phyloP scores from a whole-genome alignment of 495 filamentous ascomycete species.

The Talaromyces borbonicus region DNA sequence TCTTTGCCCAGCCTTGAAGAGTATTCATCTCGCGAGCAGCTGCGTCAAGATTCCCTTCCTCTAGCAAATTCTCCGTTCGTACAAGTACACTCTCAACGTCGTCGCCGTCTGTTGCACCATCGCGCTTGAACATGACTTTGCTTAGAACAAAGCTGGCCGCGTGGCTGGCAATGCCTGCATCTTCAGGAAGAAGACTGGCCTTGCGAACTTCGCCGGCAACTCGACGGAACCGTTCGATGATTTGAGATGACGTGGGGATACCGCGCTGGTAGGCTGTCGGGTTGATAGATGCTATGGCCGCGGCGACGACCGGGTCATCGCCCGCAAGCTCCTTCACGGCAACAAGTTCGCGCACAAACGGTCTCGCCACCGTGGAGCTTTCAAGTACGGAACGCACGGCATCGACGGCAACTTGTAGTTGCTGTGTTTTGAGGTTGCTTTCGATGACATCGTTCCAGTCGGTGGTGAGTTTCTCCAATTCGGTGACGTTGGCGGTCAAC shows the following conservation, averaged over 20 bases:
- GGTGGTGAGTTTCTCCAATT: constrained; percentile 74
- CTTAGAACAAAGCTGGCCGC: constrained; percentile 78
- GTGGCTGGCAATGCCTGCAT: constrained; percentile 89
- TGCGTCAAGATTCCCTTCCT: constrained; percentile 84
- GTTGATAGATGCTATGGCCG: constrained; percentile 89
- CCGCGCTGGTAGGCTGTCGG: constrained; percentile 88
- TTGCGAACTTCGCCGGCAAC: constrained; percentile 93
- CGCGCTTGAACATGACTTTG: constrained; percentile 89
- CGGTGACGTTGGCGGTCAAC: constrained; percentile 60
- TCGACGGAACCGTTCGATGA: constrained; percentile 90
- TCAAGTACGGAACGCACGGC: constrained; percentile 76
- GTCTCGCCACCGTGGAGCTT: constrained; percentile 59
- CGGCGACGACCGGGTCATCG: constrained; percentile 73
- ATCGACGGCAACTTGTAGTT: constrained; percentile 89
- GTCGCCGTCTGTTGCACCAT: constrained; percentile 72
- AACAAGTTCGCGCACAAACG: constrained; percentile 83
- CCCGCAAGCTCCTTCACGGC: constrained; percentile 85
- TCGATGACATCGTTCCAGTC: constrained; percentile 85
- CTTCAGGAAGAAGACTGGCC: constrained; percentile 79
- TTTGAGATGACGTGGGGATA: constrained; percentile 68
- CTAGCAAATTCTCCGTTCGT: constrained; percentile 74
- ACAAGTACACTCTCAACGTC: constrained; percentile 93
- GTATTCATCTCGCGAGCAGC: constrained; percentile 93
- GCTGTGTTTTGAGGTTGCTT: constrained; percentile 82
- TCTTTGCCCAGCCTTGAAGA: constrained; percentile 87